Evolutionary conservation across 2,329 filamentous ascomycete species (phyloP), one percentile per base, ranked within the genome.

Genomic region (Botrytis squamosa): DNA sequence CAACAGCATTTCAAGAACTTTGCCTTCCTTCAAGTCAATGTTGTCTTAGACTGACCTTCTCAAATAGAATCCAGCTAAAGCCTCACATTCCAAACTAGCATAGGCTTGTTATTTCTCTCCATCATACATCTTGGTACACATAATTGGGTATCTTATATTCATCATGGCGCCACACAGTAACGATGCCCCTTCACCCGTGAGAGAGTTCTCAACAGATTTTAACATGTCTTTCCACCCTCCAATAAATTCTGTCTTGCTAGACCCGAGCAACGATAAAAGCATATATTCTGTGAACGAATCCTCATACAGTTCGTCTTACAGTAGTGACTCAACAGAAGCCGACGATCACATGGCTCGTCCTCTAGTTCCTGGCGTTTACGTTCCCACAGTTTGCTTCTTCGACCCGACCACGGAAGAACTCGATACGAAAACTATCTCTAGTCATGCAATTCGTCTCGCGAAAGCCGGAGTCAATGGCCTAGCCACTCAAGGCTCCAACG

Each of bases 351-450:
- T 80, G 73, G 57, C 77, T 59, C 83, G 85, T 10, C 81, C 83
- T 42, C 81, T 88, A 52, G 74, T 81, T 42, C 85, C 84, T 10
- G 90, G 90, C 69, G 87, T 93, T 77, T 93, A 93, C 80, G 91
- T 92, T 66, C 92, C 92, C 40, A 93, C 91, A 29, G 86, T 92
- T 78, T 91, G 90, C 81, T 93, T 94, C 84, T 94, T 94, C 81
- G 85, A 91, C 72, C 82, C 85, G 2, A 85, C 84, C 36, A 87
- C 86, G 1, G 92, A 94, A 81, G 88, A 93, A 72, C 83, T 94
- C 72, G 92, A 94, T 79, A 85, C 87, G 20, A 82, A 84, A 52
- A 88, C 89, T 57, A 90, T 81, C 74, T 78, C 77, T 38, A 75
- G 65, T 29, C 81, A 81, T 75, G 88, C 88, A 52, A 85, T 89